phyloP scores from a whole-genome alignment of 371 early-diverging fungal species.

The Mortierella sp. region DNA sequence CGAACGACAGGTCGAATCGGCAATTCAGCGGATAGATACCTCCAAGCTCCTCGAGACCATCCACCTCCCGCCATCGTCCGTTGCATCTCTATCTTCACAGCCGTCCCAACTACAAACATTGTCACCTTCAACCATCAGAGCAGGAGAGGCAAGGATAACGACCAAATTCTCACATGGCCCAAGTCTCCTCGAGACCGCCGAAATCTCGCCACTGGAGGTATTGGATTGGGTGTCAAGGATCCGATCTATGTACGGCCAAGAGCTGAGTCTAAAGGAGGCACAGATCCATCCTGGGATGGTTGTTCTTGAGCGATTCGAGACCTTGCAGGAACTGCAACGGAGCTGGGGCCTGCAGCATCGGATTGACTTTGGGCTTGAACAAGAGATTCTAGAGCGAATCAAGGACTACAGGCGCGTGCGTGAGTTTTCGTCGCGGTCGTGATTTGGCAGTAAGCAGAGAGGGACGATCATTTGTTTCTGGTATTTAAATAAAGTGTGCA shows the following conservation, averaged over 20 bases:
- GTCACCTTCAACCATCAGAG: background rate
- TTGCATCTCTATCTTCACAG: background rate
- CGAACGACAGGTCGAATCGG: constrained; percentile 41
- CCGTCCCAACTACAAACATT: background rate
- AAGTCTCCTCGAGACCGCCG: constrained; percentile 38
- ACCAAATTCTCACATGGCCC: background rate
- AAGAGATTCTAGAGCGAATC: constrained; percentile 52
- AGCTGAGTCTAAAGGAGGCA: constrained; percentile 36
- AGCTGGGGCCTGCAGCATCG: constrained; percentile 46
- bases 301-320: constrained; percentile 35
- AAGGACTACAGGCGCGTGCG: constrained; percentile 53
- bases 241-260: constrained; percentile 49
- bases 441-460: background rate
- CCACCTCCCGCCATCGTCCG: background rate
- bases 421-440: constrained; percentile 43
- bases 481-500: background rate
- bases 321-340: constrained; percentile 37
- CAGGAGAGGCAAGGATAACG: background rate
- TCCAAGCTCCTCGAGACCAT: constrained; percentile 18
- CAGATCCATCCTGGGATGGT: constrained; percentile 43
- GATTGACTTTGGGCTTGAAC: constrained; percentile 55
- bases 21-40: constrained; percentile 38
- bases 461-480: background rate
- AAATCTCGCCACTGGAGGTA: constrained; percentile 46
- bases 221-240: constrained; percentile 51